phyloP scores from a whole-genome alignment of 805 yeast genomes.

The Scheffersomyces stipitis region DNA sequence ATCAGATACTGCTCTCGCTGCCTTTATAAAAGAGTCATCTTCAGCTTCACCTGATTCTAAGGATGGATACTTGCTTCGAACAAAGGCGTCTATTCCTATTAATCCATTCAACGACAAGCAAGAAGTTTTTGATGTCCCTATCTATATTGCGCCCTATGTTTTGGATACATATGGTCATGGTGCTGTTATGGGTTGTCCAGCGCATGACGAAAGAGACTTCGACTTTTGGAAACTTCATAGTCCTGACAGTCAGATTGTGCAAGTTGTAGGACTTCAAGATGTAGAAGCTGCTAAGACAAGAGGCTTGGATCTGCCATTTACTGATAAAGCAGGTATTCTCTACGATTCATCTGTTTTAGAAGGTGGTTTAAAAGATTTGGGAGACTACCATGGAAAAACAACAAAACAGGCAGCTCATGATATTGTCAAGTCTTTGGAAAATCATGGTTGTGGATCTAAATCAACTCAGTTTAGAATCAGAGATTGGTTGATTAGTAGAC shows the following conservation, averaged over 20 bases:
- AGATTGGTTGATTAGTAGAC: slow-evolving; percentile 95
- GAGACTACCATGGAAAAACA: slow-evolving; percentile 48
- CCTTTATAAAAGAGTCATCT: slow-evolving; percentile 56
- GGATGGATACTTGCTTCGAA: slow-evolving; percentile 55
- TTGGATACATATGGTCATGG: slow-evolving; percentile 82
- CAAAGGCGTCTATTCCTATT: slow-evolving; percentile 62
- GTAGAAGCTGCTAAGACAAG: slow-evolving; percentile 8
- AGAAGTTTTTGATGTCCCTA: slow-evolving; percentile 50
- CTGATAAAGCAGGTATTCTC: slow-evolving; percentile 43
- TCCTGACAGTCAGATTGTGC: slow-evolving; percentile 41
- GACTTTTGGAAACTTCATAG: slow-evolving; percentile 74
- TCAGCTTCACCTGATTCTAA: slow-evolving; percentile 26
- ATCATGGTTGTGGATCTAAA: slow-evolving; percentile 40
- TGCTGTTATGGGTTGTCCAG: slow-evolving; percentile 98
- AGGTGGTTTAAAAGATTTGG: slow-evolving; percentile 28
- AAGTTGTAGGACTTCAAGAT: slow-evolving; percentile 47
- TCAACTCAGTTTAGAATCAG: slow-evolving; percentile 64
- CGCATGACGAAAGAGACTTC: slow-evolving; percentile 82
- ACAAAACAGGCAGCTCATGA: slow-evolving; percentile 50
- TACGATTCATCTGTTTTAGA: slow-evolving; percentile 24
- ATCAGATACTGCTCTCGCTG: slow-evolving; percentile 38
- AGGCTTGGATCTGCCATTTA: slow-evolving; percentile 51
- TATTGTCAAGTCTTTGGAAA: slow-evolving; percentile 45
- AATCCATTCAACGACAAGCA: slow-evolving; percentile 22
- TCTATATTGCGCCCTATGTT: slow-evolving; percentile 90